Conservation (phyloP, 371 early-diverging fungal genomes). For the Entomophthora muscae region DNA sequence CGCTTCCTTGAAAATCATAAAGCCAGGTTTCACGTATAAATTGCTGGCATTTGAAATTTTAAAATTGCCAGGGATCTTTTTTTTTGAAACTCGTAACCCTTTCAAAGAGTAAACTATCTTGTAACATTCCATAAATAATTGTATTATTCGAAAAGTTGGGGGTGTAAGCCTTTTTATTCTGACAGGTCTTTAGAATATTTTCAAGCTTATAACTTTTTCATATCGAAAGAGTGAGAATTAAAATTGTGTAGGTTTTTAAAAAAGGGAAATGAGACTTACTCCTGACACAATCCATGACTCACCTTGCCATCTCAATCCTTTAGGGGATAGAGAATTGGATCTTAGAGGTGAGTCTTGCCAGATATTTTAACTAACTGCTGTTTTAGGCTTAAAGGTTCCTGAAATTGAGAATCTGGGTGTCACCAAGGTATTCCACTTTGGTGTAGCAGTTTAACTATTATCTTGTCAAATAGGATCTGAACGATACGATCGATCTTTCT, state of each 20-base stretch:
- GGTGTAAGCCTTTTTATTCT: too few relatives aligned
- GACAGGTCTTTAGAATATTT: too few relatives aligned
- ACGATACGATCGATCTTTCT: constrained; percentile 84
- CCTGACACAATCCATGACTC: not conserved
- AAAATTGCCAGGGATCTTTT: too few relatives aligned
- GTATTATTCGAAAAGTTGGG: too few relatives aligned
- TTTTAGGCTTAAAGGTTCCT: constrained; percentile 63
- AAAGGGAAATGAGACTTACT: constrained; percentile 2
- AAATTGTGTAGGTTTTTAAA: not conserved
- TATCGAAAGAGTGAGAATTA: too few relatives aligned
- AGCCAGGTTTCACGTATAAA: too few relatives aligned
- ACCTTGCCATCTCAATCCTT: not conserved
- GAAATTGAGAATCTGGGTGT: constrained; percentile 86
- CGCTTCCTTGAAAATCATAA: too few relatives aligned
- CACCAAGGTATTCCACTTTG: constrained; percentile 41
- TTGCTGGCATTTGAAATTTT: too few relatives aligned
- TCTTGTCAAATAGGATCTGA: constrained; percentile 41
- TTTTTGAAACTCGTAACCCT: too few relatives aligned
- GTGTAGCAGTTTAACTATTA: not conserved
- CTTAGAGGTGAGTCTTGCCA: not conserved
- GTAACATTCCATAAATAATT: too few relatives aligned
- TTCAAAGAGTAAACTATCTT: too few relatives aligned
- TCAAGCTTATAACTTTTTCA: too few relatives aligned
- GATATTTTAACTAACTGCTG: not conserved
- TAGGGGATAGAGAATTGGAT: not conserved